These are phyloP conservation scores for Moringa oleifera DNA, from an alignment of 345 rosid genomes.

Conservation along the genomic window DNA sequence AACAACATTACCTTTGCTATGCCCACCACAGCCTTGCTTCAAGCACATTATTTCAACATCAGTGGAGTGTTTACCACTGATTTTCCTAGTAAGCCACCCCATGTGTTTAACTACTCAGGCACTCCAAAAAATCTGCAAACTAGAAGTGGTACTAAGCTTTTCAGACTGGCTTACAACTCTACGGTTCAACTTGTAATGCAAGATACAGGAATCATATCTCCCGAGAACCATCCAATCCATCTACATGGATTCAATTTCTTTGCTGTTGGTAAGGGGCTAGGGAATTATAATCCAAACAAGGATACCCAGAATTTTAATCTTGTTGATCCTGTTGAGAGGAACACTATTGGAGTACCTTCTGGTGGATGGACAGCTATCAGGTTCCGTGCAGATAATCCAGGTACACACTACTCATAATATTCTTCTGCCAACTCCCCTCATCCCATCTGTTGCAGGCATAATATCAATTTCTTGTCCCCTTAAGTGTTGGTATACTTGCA, in stretches of 20 bases:
- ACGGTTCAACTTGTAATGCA: slow-evolving; percentile 82
- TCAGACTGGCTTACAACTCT: slow-evolving; percentile 54
- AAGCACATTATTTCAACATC: slow-evolving; percentile 76
- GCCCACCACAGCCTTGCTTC: slow-evolving; percentile 76
- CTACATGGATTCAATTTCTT: slow-evolving; percentile 90
- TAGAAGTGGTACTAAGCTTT: slow-evolving; percentile 56
- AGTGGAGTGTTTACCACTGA: slow-evolving; percentile 82
- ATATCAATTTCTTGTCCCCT: background rate
- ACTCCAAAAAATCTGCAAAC: slow-evolving; percentile 53
- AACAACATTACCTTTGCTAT: slow-evolving; percentile 81
- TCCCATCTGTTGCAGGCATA: no score
- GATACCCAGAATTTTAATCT: slow-evolving; percentile 70
- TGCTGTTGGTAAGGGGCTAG: slow-evolving; percentile 66
- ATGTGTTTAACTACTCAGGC: slow-evolving; percentile 60
- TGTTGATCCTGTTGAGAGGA: slow-evolving; percentile 90
- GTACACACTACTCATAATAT: slow-evolving; percentile 29
- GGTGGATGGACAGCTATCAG: slow-evolving; percentile 94
- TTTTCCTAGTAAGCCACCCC: slow-evolving; percentile 68
- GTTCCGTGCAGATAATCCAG: slow-evolving; percentile 90
- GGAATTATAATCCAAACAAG: slow-evolving; percentile 59
- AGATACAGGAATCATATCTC: slow-evolving; percentile 72
- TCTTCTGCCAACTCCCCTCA: no score
- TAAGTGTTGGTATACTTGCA: slow-evolving; percentile 16
- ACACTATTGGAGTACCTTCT: slow-evolving; percentile 82
- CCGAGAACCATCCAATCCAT: slow-evolving; percentile 88